Evolutionary conservation across 768 basidiomycete genomes (phyloP), one percentile per base, ranked within the genome.

Genomic region (Serendipita indica): DNA sequence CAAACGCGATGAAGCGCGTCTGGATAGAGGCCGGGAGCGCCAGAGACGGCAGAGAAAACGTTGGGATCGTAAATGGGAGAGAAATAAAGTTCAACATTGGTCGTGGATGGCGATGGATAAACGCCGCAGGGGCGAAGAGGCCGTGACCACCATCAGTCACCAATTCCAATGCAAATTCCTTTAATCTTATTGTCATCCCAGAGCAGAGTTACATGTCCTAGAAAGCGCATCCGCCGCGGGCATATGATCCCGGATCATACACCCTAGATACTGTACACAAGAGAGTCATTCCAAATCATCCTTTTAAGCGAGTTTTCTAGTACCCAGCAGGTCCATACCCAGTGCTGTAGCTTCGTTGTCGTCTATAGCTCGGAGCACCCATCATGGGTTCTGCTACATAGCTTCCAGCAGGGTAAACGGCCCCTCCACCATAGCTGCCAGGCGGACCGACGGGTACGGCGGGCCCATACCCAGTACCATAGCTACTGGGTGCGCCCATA

Each of bases 1-100:
- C 72, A 68, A 91, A 97, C 1, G 91, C 91, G 33, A 97, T 75
- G 72, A 97, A 92, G 60, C 89, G 81, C 57, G 83, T 77, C 73
- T 96, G 91, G 45, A 97, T 84, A 60, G 72, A 72, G 12, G 69
- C 68, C 3, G 74, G 73, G 0, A 75, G 62, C 3, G 70, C 70
- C 39, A 72, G 65, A 3, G 70, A 65, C 2, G 72, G 71, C 2
- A 73, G 22, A 27, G 45, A 46, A 22, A 46, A n/a, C 12, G 45
- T 16, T 14, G 45, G 45, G 22, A 46, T 14, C 27, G 13, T 10
- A n/a, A 46, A 46, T n/a, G 45, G 45, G 45, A 46, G 25, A 39
- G n/a, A n/a, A n/a, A n/a, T n/a, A n/a, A n/a, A n/a, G n/a, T n/a
- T n/a, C n/a, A n/a, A n/a, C n/a, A n/a, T n/a, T n/a, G n/a, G n/a